phyloP scores from a whole-genome alignment of 2,329 filamentous ascomycete genomes.

The Penicillium sp. region DNA sequence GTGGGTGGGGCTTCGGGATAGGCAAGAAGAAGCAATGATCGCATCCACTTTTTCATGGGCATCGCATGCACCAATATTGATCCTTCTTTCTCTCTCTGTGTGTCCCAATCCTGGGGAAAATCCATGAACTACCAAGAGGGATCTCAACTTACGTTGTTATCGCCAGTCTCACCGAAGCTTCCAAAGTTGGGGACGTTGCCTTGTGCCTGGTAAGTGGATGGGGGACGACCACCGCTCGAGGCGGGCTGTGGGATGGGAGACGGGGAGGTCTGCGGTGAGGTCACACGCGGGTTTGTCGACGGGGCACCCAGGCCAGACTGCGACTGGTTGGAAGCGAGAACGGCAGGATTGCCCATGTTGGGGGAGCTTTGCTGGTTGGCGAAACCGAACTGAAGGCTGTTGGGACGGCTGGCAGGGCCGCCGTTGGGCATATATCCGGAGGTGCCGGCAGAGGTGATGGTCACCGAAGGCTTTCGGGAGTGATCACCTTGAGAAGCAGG shows the following conservation, averaged over 20 bases:
- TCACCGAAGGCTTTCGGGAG: constrained; percentile 83
- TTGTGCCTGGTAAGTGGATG: constrained; percentile 70
- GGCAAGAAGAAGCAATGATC: constrained; percentile 23
- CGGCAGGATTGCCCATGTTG: constrained; percentile 63
- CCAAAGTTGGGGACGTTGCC: constrained; percentile 77
- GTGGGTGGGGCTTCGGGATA: not conserved
- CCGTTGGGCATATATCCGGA: constrained; percentile 77
- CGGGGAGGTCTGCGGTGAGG: constrained; percentile 83
- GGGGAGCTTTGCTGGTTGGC: constrained; percentile 64
- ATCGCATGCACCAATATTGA: not conserved
- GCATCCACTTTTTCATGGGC: not conserved
- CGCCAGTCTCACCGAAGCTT: constrained; percentile 70
- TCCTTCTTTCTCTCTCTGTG: not conserved
- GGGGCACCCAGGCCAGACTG: constrained; percentile 45
- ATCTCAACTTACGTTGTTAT: constrained; percentile 65
- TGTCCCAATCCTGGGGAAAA: not conserved
- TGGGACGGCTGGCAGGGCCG: constrained; percentile 59
- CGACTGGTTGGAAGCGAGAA: constrained; percentile 42
- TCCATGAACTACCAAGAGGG: not conserved
- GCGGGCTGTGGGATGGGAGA: constrained; percentile 90
- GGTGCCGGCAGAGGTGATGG: constrained; percentile 81
- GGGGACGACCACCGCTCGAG: constrained; percentile 79
- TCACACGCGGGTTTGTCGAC: constrained; percentile 68
- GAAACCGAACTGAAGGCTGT: constrained; percentile 77
- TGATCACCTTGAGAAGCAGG: constrained; percentile 62